phyloP scores from a whole-genome alignment of 169 alveolate genomes.

The Cryptosporidium baileyi region DNA sequence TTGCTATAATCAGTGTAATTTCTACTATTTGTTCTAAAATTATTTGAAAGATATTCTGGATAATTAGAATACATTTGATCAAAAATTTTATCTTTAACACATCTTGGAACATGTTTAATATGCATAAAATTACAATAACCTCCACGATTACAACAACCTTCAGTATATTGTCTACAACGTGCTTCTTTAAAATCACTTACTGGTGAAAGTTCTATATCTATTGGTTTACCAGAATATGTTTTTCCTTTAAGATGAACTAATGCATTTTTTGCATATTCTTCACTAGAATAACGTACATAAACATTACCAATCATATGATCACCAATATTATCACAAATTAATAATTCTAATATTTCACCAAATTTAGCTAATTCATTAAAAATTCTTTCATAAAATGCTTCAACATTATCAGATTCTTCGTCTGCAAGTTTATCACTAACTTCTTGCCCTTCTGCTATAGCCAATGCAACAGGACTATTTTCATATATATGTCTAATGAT shows the following conservation, averaged over 20 bases:
- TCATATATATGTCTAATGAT: conserved; percentile 96
- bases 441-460: conserved; percentile 96
- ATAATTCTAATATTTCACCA: conserved; percentile 98
- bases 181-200: conserved; percentile 99
- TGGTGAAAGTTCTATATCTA: conserved; percentile 97
- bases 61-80: conserved; percentile 96
- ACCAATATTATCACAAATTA: conserved; percentile 98
- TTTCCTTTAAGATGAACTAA: conserved; percentile 91
- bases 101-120: conserved; percentile 95
- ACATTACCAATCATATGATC: conserved; percentile 99
- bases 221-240: conserved; percentile 90
- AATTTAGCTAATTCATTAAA: conserved; percentile 94
- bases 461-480: conserved; percentile 98
- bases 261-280: conserved; percentile 95
- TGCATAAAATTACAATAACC: conserved; percentile 99
- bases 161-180: conserved; percentile 96
- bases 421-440: conserved; percentile 93
- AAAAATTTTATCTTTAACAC: conserved; percentile 88
- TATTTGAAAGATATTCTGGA: conserved; percentile 92
- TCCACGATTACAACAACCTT: conserved; percentile 97
- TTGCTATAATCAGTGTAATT: conserved; percentile 63
- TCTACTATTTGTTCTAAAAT: conserved; percentile 62
- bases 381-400: conserved; percentile 98
- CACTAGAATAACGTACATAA: conserved; percentile 94
- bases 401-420: conserved; percentile 97